Percentiles rank a stretch among this genome's conserved stretches.
These are phyloP conservation scores for Funneliformis geosporum DNA, from an alignment of 192 early-diverging fungal genomes.

Conservation along the genomic window DNA sequence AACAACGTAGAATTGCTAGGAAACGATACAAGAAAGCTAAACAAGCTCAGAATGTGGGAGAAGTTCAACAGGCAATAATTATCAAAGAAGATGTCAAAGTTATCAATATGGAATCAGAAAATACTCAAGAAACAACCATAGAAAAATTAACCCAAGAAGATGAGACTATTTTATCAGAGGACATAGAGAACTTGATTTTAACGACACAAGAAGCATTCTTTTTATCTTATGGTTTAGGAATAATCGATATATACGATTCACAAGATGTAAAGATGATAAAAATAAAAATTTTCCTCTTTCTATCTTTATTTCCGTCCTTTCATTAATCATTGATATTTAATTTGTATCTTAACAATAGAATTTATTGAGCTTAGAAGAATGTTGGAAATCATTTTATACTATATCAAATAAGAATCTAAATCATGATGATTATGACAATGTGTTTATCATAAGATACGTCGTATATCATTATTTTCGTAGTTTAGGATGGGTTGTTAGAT, in stretches of 20 bases:
- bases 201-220: slow-evolving; percentile 77
- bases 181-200: slow-evolving; percentile 68
- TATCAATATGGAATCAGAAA: neutral
- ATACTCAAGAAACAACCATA: neutral
- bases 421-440: slow-evolving; percentile 26
- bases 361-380: slow-evolving; percentile 40
- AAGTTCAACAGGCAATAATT: neutral
- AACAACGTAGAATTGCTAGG: neutral
- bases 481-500: slow-evolving; percentile 79
- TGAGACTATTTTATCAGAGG: neutral
- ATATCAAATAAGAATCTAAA: neutral
- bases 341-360: slow-evolving; percentile 1
- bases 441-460: slow-evolving; percentile 67
- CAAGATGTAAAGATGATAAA: slow-evolving; percentile 19
- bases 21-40: neutral
- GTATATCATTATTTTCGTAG: slow-evolving; percentile 84
- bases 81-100: neutral
- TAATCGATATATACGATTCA: slow-evolving; percentile 47
- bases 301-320: neutral
- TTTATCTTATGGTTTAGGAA: slow-evolving; percentile 59
- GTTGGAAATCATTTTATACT: slow-evolving; percentile 40
- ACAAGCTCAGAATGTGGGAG: neutral
- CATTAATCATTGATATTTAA: neutral
- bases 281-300: neutral
- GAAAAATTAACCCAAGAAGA: neutral